Conservation (phyloP, 192 early-diverging fungal species). For the Fimicolochytrium jonesii region DNA sequence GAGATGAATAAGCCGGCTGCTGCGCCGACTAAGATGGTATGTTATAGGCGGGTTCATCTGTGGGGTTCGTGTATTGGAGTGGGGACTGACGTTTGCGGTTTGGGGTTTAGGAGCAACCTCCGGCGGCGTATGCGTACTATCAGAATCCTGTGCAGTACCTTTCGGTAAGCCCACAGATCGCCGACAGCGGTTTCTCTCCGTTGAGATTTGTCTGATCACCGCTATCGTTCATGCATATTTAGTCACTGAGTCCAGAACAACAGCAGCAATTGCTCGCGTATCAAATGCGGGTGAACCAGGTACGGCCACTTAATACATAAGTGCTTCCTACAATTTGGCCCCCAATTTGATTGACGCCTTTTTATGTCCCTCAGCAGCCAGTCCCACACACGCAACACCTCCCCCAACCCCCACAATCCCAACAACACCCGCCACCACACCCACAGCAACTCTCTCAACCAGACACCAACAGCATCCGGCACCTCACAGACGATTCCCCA, state of each 20-base stretch:
- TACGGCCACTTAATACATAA: neutral
- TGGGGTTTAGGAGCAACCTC: neutral
- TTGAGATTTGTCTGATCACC: neutral
- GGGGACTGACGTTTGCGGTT: neutral
- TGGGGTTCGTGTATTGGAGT: neutral
- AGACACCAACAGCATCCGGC: neutral
- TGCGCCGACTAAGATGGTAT: neutral
- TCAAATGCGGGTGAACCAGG: constrained; percentile 8
- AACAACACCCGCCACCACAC: constrained; percentile 17
- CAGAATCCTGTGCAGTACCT: constrained; percentile 20
- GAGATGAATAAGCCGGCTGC: constrained; percentile 40
- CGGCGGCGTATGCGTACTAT: constrained; percentile 13
- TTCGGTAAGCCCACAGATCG: neutral
- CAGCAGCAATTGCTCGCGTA: constrained; percentile 10
- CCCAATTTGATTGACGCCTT: neutral
- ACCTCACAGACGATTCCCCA: too few species aligned
- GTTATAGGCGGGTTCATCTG: neutral
- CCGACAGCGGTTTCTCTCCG: neutral
- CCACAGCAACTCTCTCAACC: neutral
- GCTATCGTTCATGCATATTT: neutral
- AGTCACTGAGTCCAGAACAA: constrained; percentile 15
- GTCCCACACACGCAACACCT: neutral
- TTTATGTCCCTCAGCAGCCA: neutral
- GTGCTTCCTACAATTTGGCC: neutral
- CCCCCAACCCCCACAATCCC: neutral